These are phyloP conservation scores for Rubia tinctorum DNA, from an alignment of 305 asterid species.

Conservation along the genomic window DNA sequence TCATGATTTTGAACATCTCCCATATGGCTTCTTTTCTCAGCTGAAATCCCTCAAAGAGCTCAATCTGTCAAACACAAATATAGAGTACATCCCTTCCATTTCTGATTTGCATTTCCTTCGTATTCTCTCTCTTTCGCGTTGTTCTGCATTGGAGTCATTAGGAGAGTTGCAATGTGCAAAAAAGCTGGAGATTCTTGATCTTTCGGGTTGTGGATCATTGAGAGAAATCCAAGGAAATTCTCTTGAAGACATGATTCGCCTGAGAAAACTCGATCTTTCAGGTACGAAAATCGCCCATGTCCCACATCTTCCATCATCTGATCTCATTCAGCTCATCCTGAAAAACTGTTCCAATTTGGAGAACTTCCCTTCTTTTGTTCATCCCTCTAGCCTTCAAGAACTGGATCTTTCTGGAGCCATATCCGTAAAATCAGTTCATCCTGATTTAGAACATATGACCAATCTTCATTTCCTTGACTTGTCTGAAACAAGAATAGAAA, in stretches of 20 bases:
- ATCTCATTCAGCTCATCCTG: background rate
- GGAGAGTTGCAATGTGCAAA: constrained; percentile 7
- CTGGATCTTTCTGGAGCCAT: constrained; percentile 12
- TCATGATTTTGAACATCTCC: background rate
- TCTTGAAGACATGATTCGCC: background rate
- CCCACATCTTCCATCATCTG: constrained; percentile 1
- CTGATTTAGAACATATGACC: constrained; percentile 3
- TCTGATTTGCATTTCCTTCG: constrained; percentile 13
- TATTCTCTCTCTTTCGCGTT: constrained; percentile 11
- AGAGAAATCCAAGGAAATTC: constrained; percentile 10
- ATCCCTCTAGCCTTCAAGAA: constrained; percentile 7
- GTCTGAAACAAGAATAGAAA: background rate
- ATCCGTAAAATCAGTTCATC: background rate
- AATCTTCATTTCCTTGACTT: constrained; percentile 6
- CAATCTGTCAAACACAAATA: constrained; percentile 20
- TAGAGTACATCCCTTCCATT: constrained; percentile 13
- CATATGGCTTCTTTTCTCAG: constrained; percentile 5
- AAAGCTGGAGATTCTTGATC: constrained; percentile 18
- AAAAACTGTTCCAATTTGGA: constrained; percentile 12
- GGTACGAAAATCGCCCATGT: constrained; percentile 6
- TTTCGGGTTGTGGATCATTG: constrained; percentile 18
- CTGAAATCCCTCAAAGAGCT: constrained; percentile 8
- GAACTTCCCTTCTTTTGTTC: constrained; percentile 1
- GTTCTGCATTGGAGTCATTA: constrained; percentile 8
- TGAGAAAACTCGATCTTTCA: constrained; percentile 21